Conservation (phyloP, 2,329 filamentous ascomycete genomes). For the Teratosphaeria pseudoeucalypti region DNA sequence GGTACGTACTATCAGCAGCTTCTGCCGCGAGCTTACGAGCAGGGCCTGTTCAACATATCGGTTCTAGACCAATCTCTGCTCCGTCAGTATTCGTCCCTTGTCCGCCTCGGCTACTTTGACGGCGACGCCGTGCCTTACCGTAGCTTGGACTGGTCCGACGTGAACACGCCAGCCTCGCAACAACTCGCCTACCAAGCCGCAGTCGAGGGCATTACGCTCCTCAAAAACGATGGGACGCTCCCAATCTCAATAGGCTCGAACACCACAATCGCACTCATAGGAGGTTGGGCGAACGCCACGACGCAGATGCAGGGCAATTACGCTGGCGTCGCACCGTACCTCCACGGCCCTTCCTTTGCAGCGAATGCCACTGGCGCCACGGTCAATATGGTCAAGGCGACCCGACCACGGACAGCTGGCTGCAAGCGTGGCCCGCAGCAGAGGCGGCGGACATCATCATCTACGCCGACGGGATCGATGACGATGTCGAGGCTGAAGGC, state of each 20-base stretch:
- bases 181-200: conserved; percentile 46
- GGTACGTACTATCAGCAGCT: conserved; percentile 39
- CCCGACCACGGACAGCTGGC: conserved; percentile 24
- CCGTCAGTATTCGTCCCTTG: conserved; percentile 45
- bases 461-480: conserved; percentile 47
- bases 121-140: conserved; percentile 39
- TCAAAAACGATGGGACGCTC: conserved; percentile 44
- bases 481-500: conserved; percentile 41
- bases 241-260: conserved; percentile 31
- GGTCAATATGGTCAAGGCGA: conserved; percentile 32
- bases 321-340: conserved; percentile 45
- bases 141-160: conserved; percentile 44
- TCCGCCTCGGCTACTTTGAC: conserved; percentile 50
- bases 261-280: conserved; percentile 44
- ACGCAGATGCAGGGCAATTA: conserved; percentile 52
- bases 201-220: conserved; percentile 36
- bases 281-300: conserved; percentile 49
- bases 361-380: conserved; percentile 35
- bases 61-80: conserved; percentile 41
- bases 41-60: conserved; percentile 34
- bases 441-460: conserved; percentile 42
- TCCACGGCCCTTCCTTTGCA: conserved; percentile 44
- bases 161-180: conserved; percentile 45
- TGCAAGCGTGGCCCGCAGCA: conserved; percentile 26
- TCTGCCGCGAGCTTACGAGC: conserved; percentile 33